Percentiles rank a stretch among this genome's conserved stretches.
Conservation (phyloP, 1,284 basidiomycete species). For the Omphalotus olearius region DNA sequence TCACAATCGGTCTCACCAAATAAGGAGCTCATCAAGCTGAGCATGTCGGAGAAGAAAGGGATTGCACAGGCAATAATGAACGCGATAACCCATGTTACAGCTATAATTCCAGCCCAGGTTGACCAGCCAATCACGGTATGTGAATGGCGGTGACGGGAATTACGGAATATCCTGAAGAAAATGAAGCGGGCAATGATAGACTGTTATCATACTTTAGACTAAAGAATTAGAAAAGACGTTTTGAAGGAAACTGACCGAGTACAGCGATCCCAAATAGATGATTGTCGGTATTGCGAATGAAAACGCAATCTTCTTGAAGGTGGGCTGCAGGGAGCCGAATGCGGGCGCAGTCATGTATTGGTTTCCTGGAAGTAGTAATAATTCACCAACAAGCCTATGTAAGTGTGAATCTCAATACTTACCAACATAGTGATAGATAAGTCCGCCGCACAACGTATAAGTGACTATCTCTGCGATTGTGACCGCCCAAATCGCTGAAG, state of each 20-base stretch:
- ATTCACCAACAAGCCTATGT: too few relatives aligned
- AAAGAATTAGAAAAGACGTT: background rate
- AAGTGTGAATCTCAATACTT: background rate
- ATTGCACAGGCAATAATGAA: conserved; percentile 55
- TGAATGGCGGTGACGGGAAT: conserved; percentile 43
- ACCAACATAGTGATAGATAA: conserved; percentile 53
- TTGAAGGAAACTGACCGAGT: conserved; percentile 28
- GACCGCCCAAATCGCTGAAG: conserved; percentile 37
- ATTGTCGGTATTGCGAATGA: conserved; percentile 49
- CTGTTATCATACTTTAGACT: conserved; percentile 17
- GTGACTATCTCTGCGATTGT: conserved; percentile 51
- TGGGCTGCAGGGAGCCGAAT: conserved; percentile 37
- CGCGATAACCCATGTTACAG: conserved; percentile 50
- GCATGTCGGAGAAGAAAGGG: conserved; percentile 45
- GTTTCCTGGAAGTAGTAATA: conserved; percentile 26
- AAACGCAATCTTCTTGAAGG: conserved; percentile 44
- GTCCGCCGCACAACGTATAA: conserved; percentile 56
- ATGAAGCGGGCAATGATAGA: conserved; percentile 44
- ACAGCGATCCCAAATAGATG: conserved; percentile 42
- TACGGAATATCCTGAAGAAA: conserved; percentile 46
- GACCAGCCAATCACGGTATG: conserved; percentile 59
- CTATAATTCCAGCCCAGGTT: conserved; percentile 52
- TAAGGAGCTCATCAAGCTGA: conserved; percentile 41
- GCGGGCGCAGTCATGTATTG: conserved; percentile 50
- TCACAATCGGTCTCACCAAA: conserved; percentile 29